Evolutionary conservation across 768 basidiomycete species (phyloP), one percentile per base, ranked within the genome.

Genomic region (Russula lepida): DNA sequence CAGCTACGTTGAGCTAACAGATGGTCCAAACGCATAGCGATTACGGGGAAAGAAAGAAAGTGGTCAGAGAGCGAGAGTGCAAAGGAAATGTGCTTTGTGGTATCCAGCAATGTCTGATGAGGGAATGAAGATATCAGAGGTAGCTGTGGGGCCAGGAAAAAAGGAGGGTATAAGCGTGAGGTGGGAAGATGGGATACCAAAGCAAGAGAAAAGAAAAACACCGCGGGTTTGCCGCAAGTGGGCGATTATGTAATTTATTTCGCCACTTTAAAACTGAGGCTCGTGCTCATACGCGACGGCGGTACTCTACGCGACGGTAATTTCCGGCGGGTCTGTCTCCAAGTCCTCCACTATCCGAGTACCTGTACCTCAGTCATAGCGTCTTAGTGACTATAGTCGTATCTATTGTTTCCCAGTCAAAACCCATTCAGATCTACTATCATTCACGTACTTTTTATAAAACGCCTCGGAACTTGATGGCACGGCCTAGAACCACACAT

Each of bases 381-480:
- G 49, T 23, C 3, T 27, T 27, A 64, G 47, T 57, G 63, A 21
- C 63, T 54, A 7, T 64, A 64, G 27, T 64, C 63, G 32, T 62
- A 64, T 57, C 63, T 64, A 32, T 21, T 19, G n/a, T 4, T 37
- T 15, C 2, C 23, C 17, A 9, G 61, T 58, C 15, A 56, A 46
- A 44, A 21, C 13, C 4, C 21, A 23, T 35, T 15, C 13, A 32
- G 23, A 27, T 8, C 19, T 12, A 5, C 13, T 9, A 2, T 25
- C 28, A 0, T 12, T 27, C 43, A 66, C 85, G 55, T 66, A 90
- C 92, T 90, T 92, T 68, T 76, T 83, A 71, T 92, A 95, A 69
- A 95, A 95, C 1, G 78, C 81, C 71, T 94, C 92, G 8, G 88
- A 88, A 68, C 92, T 86, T 7, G 82, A 79, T 19, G 89, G 85